Base-by-base conservation (phyloP, 441 rosid species). In the Omphalea diandra region DNA sequence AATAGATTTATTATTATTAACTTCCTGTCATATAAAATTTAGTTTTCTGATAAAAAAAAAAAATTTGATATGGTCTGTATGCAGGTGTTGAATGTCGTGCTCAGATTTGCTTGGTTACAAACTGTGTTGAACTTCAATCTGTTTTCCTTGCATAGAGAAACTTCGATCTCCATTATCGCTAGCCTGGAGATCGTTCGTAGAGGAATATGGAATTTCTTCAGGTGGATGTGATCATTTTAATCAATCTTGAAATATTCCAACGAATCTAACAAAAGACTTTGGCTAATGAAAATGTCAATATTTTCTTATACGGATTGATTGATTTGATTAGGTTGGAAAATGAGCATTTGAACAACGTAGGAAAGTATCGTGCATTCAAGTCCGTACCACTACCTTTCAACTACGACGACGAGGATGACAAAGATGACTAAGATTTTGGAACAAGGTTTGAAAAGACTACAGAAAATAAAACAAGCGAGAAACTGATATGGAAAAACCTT, bases 121-220 rank as follows among this genome's bases (percentile, higher is more conserved):
- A 83, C 86, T 0, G 87, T 90, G 22, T 50, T 88, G 20, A 79
- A 79, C 35, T 80, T 83, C n/a, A n/a, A n/a, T n/a, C 1, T 76
- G 4, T 0, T 38, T 0, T 17, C 72, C 53, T 61, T 87, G 53
- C 91, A 88, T 50, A 36, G 27, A 41, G 56, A 81, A 69, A 73
- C 86, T 24, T 12, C 79, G 78, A 33, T 72, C 44, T 58, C 91
- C 41, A 69, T 85, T 70, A 83, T 85, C 50, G 91, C 94, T 22
- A 41, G 77, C 74, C 85, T 90, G 0, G 97, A 88, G 84, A 86
- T 92, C 67, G 81, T 87, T 60, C 91, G 97, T 3, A 88, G 93
- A n/a, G 91, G 98, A 44, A 81, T 92, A 7, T 92, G 96, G 94
- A 90, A 83, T 77, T 92, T 92, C 85, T 92, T 89, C 81, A 88